phyloP scores from a whole-genome alignment of 192 early-diverging fungal species.

The Rhizophagus clarus region DNA sequence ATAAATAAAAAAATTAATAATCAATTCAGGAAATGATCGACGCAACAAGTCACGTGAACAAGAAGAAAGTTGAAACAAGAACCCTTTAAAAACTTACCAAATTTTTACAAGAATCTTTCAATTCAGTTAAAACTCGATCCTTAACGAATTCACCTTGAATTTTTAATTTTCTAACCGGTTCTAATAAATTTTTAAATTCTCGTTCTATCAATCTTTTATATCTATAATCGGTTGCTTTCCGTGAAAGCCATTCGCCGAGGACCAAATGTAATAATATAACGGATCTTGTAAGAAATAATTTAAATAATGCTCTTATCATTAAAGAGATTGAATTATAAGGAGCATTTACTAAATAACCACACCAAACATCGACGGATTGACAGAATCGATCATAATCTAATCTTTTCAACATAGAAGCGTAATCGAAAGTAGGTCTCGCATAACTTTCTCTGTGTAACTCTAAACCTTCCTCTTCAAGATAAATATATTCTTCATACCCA shows the following conservation, averaged over 20 bases:
- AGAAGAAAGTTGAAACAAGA: not conserved
- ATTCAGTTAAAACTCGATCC: not conserved
- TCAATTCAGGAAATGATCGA: not conserved
- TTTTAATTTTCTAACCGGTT: constrained; percentile 3
- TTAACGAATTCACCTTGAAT: constrained; percentile 16
- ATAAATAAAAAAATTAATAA: not conserved
- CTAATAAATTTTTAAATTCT: constrained; percentile 19
- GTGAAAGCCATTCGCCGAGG: not conserved
- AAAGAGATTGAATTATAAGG: constrained; percentile 3
- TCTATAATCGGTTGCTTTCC: not conserved
- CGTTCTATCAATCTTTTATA: constrained; percentile 8
- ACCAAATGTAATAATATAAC: constrained; percentile 14
- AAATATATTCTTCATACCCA: not conserved
- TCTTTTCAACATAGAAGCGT: constrained; percentile 17
- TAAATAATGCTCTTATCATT: constrained; percentile 5
- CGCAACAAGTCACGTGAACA: not conserved
- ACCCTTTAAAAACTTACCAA: not conserved
- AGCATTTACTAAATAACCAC: not conserved
- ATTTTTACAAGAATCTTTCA: constrained; percentile 7
- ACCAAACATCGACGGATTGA: constrained; percentile 15
- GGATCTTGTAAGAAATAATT: constrained; percentile 1
- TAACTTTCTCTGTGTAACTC: not conserved
- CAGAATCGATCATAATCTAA: constrained; percentile 22
- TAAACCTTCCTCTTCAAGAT: not conserved
- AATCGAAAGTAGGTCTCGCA: not conserved